Conservation (phyloP, 2,329 filamentous ascomycete species). For the Ophiostoma tasmaniense region DNA sequence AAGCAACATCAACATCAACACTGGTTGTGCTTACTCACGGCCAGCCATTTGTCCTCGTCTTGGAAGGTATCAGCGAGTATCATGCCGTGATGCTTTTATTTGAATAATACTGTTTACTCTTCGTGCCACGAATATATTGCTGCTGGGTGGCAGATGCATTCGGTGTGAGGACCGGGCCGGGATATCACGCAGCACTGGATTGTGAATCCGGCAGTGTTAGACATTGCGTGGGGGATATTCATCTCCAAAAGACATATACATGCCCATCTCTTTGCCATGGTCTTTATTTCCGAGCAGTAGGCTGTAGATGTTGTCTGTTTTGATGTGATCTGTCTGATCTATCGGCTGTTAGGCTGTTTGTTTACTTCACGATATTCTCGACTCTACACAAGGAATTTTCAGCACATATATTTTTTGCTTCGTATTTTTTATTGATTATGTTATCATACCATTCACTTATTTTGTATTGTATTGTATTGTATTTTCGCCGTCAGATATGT, state of each 20-base stretch:
- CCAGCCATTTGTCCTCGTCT: background rate
- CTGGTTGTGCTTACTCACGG: background rate
- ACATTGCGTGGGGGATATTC: background rate
- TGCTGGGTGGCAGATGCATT: background rate
- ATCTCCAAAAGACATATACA: background rate
- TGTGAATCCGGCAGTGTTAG: background rate
- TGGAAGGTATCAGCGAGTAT: background rate
- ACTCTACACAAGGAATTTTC: too few relatives aligned
- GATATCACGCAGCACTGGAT: background rate
- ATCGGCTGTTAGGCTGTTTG: background rate
- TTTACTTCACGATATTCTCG: background rate
- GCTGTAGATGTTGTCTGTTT: background rate
- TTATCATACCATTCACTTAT: background rate
- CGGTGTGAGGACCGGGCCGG: background rate
- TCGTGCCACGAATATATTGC: background rate
- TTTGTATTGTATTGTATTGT: too few relatives aligned
- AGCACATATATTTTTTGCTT: background rate
- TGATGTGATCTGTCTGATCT: background rate
- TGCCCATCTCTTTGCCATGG: background rate
- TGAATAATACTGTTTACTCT: background rate
- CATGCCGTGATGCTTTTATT: background rate
- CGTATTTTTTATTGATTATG: background rate
- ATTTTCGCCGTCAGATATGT: too few relatives aligned
- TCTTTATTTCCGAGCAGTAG: background rate
- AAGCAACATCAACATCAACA: background rate